These are phyloP conservation scores for Fusarium sp. DNA, from an alignment of 2,329 filamentous ascomycete species.

Conservation along the genomic window DNA sequence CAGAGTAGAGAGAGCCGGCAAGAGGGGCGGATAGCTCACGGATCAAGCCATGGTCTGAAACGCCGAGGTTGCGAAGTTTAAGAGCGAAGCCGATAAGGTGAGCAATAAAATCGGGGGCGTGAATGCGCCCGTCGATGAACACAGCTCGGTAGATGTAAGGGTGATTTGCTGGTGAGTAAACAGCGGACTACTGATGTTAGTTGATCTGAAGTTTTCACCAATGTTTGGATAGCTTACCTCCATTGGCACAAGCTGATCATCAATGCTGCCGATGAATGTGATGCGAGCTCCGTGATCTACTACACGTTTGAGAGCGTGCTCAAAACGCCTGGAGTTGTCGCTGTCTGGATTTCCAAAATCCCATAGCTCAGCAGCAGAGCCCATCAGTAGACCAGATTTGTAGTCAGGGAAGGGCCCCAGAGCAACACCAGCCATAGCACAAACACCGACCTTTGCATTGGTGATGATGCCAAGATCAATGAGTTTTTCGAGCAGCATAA, in stretches of 20 bases:
- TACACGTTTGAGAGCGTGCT: slow-evolving; percentile 78
- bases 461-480: slow-evolving; percentile 90
- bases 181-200: slow-evolving; percentile 73
- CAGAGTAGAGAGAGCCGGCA: slow-evolving; percentile 89
- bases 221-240: slow-evolving; percentile 69
- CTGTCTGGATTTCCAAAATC: slow-evolving; percentile 89
- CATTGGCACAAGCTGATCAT: slow-evolving; percentile 94
- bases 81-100: slow-evolving; percentile 93
- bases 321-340: slow-evolving; percentile 84
- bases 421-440: slow-evolving; percentile 91
- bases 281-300: slow-evolving; percentile 85
- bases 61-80: slow-evolving; percentile 91
- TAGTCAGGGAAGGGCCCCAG: slow-evolving; percentile 94
- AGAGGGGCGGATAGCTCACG: slow-evolving; percentile 89
- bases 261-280: slow-evolving; percentile 92
- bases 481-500: slow-evolving; percentile 93
- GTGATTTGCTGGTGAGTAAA: slow-evolving; percentile 86
- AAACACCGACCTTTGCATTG: slow-evolving; percentile 83
- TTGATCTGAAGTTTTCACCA: not conserved
- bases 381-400: slow-evolving; percentile 88
- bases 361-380: slow-evolving; percentile 93
- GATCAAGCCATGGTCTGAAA: slow-evolving; percentile 93
- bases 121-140: slow-evolving; percentile 92
- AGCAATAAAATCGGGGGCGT: slow-evolving; percentile 93
- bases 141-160: slow-evolving; percentile 96